Evolutionary conservation across 225 moss, liverwort and hornwort genomes (phyloP), one percentile per base, ranked within the genome.

Genomic region (Bryum argenteum): DNA sequence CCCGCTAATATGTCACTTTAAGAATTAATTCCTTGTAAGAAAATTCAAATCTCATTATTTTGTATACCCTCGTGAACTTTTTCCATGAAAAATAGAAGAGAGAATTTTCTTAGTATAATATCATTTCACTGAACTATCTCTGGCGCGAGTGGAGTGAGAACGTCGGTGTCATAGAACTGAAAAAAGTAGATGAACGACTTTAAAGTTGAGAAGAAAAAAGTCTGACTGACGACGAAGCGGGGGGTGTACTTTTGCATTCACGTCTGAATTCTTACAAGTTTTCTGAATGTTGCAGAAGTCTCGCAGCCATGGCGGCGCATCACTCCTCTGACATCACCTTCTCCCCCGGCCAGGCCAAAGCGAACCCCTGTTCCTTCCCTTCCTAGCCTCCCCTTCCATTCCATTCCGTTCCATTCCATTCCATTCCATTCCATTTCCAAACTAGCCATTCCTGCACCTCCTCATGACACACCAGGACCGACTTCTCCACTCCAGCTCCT

Each of bases 221-320:
- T 16, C 33, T 33, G 33, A 33, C 33, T 33, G 33, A 33, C 33
- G n/a, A 37, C 17, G 5, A 54, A 58, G 45, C 20, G 28, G 19
- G 52, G 6, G 3, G 42, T 5, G 61, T 70, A 47, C 77, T 64
- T 57, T 8, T n/a, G 23, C 41, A 8, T 17, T 48, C 18, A 47
- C 17, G 74, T 48, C 73, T 66, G 57, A 61, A 70, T 45, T 33
- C 33, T 33, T 33, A 33, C 33, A 33, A 33, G 33, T 33, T 16
- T 18, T 51, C 75, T 67, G 78, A 71, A 15, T 5, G 59, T 61
- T 67, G 70, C 78, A 82, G 78, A 40, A 71, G 70, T 54, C 23
- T 37, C 55, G 75, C 82, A 82, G 78, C 78, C n/a, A 78, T 75
- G 75, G 78, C 78, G 82, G 82, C 82, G 82, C 82, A 75, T 82